phyloP scores from a whole-genome alignment of 2,329 filamentous ascomycete genomes.

The Colletotrichum eleusines region DNA sequence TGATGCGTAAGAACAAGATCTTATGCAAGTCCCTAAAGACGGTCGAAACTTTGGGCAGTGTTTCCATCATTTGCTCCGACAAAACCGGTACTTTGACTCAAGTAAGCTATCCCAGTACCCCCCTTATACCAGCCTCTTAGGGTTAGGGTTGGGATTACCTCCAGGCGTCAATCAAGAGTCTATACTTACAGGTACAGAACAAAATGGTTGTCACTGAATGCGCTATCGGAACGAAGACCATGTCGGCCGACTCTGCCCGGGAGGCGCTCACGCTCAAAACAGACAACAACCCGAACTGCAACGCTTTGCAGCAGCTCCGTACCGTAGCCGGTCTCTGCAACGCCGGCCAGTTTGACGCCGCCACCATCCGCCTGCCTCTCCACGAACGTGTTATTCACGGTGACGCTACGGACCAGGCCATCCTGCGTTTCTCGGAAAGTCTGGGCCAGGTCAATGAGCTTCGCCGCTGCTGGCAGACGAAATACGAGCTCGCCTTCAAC shows the following conservation, averaged over 20 bases:
- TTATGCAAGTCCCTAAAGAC: constrained; percentile 85
- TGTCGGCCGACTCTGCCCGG: constrained; percentile 64
- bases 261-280: constrained; percentile 51
- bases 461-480: constrained; percentile 72
- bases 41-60: constrained; percentile 79
- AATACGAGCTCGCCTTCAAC: constrained; percentile 80
- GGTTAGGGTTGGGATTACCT: no score
- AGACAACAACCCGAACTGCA: constrained; percentile 48
- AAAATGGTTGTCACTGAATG: constrained; percentile 81
- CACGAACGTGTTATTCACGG: constrained; percentile 75
- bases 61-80: constrained; percentile 81
- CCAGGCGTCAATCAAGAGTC: background rate
- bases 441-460: constrained; percentile 71
- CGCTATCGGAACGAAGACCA: constrained; percentile 64
- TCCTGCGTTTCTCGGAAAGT: constrained; percentile 77
- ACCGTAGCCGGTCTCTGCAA: constrained; percentile 77
- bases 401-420: constrained; percentile 81
- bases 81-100: constrained; percentile 79
- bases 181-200: constrained; percentile 59
- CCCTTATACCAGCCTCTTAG: no score
- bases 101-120: constrained; percentile 49
- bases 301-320: constrained; percentile 69
- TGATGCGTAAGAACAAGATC: constrained; percentile 82
- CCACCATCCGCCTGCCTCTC: constrained; percentile 70
- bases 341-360: constrained; percentile 78